These are phyloP conservation scores for Jackrogersella multiformis DNA, from an alignment of 495 filamentous ascomycete species.

Conservation along the genomic window DNA sequence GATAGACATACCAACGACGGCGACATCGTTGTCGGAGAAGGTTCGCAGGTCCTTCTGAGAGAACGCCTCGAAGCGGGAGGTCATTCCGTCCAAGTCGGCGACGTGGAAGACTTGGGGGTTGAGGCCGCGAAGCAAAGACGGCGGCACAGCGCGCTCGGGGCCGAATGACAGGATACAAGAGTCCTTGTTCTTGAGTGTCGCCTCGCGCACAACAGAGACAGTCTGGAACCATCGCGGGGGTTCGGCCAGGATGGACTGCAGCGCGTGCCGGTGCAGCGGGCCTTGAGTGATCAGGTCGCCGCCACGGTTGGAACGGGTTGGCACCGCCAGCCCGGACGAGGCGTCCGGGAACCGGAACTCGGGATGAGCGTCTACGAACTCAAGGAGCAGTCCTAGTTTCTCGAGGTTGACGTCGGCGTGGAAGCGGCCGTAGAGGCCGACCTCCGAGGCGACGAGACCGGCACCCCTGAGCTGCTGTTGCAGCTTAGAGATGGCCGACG, in stretches of 20 bases:
- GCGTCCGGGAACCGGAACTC: conserved; percentile 54
- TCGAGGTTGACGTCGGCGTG: conserved; percentile 43
- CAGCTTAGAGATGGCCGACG: conserved; percentile 35
- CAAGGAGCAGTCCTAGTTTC: conserved; percentile 15
- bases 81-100: conserved; percentile 17
- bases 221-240: conserved; percentile 56
- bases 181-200: conserved; percentile 15
- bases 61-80: conserved; percentile 20
- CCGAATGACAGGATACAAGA: conserved; percentile 33
- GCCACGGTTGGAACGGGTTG: conserved; percentile 42
- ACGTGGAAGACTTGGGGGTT: conserved; percentile 31
- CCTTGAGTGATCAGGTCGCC: conserved; percentile 32
- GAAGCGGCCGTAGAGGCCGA: conserved; percentile 53
- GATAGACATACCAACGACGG: conserved; percentile 57
- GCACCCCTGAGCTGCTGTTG: conserved; percentile 47
- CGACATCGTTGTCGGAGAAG: conserved; percentile 47
- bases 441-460: conserved; percentile 47
- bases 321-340: conserved; percentile 37
- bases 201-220: conserved; percentile 15
- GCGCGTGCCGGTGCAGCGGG: conserved; percentile 45
- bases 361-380: conserved; percentile 41
- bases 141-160: conserved; percentile 29
- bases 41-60: conserved; percentile 17
- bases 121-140: conserved; percentile 29
- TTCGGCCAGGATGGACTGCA: conserved; percentile 54